A percentile compares a stretch with the other conserved stretches of the same genome.
Conservation (phyloP, 306 rosid species). For the Aeschynomene evenia region DNA sequence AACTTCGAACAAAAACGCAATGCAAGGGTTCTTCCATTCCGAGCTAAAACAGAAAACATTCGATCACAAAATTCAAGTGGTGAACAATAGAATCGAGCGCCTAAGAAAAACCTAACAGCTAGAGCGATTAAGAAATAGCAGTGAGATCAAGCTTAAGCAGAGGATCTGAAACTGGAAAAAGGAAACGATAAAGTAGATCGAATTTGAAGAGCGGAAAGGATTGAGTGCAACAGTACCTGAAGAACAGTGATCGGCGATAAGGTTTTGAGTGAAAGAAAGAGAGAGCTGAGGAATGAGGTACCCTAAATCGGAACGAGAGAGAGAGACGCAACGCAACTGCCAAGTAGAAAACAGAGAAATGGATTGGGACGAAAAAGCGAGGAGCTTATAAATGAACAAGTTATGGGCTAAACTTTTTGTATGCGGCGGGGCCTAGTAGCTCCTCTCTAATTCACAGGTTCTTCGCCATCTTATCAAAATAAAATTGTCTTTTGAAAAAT, state of each 20-base stretch:
- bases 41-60: too few species aligned
- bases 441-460: too few species aligned
- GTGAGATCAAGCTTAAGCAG: background rate
- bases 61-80: background rate
- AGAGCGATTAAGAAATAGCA: background rate
- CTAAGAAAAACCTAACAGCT: background rate
- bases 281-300: background rate
- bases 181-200: conserved; percentile 16
- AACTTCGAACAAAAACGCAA: too few species aligned
- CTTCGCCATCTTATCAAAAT: too few species aligned
- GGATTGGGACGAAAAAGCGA: background rate
- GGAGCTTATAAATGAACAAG: too few species aligned
- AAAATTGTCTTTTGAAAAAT: too few species aligned
- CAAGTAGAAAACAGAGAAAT: background rate
- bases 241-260: conserved; percentile 32
- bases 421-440: too few species aligned
- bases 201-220: background rate
- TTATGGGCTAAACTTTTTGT: too few species aligned
- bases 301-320: conserved; percentile 26
- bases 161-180: conserved; percentile 3
- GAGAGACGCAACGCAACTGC: background rate
- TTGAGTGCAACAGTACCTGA: conserved; percentile 25
- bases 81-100: background rate
- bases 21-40: too few species aligned
- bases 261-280: conserved; percentile 38